A percentile compares a stretch with the other conserved stretches of the same genome.
Conservation (phyloP, 768 basidiomycete species). For the Mycena haematopus region DNA sequence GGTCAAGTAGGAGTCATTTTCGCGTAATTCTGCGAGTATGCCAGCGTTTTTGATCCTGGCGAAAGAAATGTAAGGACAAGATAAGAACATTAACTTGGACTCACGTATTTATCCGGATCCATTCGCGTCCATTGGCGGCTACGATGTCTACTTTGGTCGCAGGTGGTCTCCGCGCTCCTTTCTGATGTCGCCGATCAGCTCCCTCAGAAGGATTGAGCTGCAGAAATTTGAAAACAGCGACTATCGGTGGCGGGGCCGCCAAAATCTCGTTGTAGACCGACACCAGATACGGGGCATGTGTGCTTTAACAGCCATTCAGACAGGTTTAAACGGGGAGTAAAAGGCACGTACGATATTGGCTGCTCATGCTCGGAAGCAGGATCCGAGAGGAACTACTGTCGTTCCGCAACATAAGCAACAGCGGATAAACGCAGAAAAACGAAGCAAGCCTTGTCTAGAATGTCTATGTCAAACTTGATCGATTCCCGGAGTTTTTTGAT, state of each 20-base stretch:
- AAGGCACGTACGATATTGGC: slow-evolving; percentile 48
- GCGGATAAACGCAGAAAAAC: slow-evolving; percentile 18
- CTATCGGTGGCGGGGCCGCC: slow-evolving; percentile 61
- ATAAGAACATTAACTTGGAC: slow-evolving; percentile 33
- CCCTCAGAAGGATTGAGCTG: slow-evolving; percentile 13
- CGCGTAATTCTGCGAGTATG: slow-evolving; percentile 79
- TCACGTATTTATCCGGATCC: slow-evolving; percentile 91
- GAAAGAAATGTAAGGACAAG: not conserved
- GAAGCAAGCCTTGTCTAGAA: slow-evolving; percentile 49
- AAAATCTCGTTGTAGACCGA: slow-evolving; percentile 85
- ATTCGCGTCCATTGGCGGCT: slow-evolving; percentile 72
- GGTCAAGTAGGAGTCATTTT: slow-evolving; percentile 84
- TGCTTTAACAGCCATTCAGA: slow-evolving; percentile 32
- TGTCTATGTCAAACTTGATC: slow-evolving; percentile 52
- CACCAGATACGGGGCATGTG: slow-evolving; percentile 81
- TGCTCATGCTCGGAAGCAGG: slow-evolving; percentile 52
- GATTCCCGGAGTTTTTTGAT: slow-evolving; percentile 53
- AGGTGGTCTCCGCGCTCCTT: slow-evolving; percentile 19
- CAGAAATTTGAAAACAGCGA: slow-evolving; percentile 61
- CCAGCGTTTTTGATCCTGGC: slow-evolving; percentile 78
- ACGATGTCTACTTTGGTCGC: slow-evolving; percentile 81
- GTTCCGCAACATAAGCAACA: slow-evolving; percentile 16
- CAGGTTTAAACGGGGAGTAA: not conserved
- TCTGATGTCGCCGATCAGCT: slow-evolving; percentile 19
- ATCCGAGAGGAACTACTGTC: slow-evolving; percentile 69